Evolutionary conservation across 2,329 filamentous ascomycete genomes (phyloP).

Genomic region (Pseudogymnoascus sp.): DNA sequence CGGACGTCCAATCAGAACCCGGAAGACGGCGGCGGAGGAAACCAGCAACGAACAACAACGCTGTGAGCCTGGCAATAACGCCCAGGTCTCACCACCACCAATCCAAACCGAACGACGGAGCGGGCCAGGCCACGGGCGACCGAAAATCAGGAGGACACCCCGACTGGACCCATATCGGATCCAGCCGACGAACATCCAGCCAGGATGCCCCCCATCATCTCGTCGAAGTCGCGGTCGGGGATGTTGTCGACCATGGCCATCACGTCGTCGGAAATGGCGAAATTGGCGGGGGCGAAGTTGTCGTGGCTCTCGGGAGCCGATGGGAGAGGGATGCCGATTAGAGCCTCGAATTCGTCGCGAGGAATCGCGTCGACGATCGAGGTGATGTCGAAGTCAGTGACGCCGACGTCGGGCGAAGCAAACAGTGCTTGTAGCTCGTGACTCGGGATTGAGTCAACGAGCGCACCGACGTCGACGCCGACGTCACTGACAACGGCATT

Average conservation of each 20-base stretch:
- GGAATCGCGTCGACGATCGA: conserved; percentile 12
- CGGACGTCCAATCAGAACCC: not conserved
- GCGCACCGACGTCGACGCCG: not conserved
- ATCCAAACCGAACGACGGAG: not conserved
- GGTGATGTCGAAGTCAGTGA: conserved; percentile 19
- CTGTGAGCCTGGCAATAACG: conserved; percentile 1
- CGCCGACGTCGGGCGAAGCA: conserved; percentile 37
- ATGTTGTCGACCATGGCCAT: not conserved
- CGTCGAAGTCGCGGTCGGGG: not conserved
- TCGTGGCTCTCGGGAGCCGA: not conserved
- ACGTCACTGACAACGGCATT: not conserved
- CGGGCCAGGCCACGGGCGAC: not conserved
- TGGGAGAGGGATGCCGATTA: not conserved
- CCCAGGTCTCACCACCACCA: not conserved
- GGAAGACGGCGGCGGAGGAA: not conserved
- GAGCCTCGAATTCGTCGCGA: not conserved
- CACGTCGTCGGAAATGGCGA: conserved; percentile 8
- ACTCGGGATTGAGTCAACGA: conserved; percentile 4
- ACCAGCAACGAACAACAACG: not conserved
- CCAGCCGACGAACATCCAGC: not conserved
- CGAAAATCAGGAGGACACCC: not conserved
- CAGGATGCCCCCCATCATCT: not conserved
- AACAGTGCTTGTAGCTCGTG: conserved; percentile 30
- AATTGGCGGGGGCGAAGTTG: not conserved
- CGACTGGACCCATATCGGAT: not conserved